These are phyloP conservation scores for Boeremia lycopersici DNA, from an alignment of 2,329 filamentous ascomycete species.

Conservation along the genomic window DNA sequence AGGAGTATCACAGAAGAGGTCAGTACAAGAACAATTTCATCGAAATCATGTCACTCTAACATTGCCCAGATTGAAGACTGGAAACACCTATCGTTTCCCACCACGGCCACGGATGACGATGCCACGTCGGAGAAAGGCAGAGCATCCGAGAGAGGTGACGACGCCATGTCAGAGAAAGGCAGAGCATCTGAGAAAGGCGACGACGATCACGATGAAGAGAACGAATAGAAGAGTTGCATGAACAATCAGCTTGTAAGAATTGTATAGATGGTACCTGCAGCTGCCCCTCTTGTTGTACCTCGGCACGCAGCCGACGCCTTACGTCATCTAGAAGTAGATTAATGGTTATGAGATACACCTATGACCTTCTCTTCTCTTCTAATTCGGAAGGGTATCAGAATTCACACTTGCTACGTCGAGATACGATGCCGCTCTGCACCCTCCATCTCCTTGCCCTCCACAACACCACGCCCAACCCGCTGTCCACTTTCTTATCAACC, in stretches of 20 bases:
- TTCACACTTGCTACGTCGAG: not conserved
- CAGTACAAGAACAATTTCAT: slow-evolving; percentile 10
- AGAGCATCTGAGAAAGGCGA: too few relatives aligned
- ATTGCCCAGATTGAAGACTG: slow-evolving; percentile 32
- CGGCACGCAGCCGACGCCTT: slow-evolving; percentile 24
- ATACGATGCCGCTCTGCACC: slow-evolving; percentile 57
- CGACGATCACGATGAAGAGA: too few relatives aligned
- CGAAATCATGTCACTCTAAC: not conserved
- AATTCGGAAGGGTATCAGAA: not conserved
- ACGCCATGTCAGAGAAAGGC: too few relatives aligned
- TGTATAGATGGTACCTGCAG: not conserved
- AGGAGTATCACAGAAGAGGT: slow-evolving; percentile 93
- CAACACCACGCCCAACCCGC: slow-evolving; percentile 40
- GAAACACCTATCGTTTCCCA: slow-evolving; percentile 35
- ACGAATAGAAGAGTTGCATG: too few relatives aligned
- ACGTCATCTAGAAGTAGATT: slow-evolving; percentile 26
- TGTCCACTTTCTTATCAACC: slow-evolving; percentile 48
- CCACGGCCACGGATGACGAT: slow-evolving; percentile 28
- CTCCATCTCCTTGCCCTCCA: slow-evolving; percentile 55
- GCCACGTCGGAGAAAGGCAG: slow-evolving; percentile 24
- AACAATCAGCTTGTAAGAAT: not conserved
- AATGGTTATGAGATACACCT: not conserved
- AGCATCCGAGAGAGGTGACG: slow-evolving; percentile 26
- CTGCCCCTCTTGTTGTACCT: slow-evolving; percentile 25
- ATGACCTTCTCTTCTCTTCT: not conserved